A percentile compares a stretch with the other conserved stretches of the same genome.
Evolutionary conservation across 331 rosid species (phyloP).

Genomic region (Malus hybrid): DNA sequence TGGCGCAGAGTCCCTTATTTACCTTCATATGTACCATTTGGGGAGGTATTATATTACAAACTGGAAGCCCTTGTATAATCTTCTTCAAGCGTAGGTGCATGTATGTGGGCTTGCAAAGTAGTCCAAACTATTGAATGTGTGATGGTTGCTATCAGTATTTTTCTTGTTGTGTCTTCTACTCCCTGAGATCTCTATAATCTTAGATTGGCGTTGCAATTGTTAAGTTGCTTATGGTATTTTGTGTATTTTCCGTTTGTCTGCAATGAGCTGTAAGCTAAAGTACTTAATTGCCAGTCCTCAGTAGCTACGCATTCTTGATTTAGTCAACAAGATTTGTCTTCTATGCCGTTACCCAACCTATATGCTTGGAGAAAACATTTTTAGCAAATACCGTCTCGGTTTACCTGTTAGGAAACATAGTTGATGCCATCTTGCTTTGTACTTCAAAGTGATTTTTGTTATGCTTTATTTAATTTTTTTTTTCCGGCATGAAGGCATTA

Average conservation of each 20-base stretch:
- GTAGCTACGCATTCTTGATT: no score
- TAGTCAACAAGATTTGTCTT: neutral
- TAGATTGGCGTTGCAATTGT: neutral
- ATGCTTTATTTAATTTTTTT: neutral
- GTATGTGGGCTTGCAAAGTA: neutral
- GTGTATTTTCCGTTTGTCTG: neutral
- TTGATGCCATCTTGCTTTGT: neutral
- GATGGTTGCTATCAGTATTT: neutral
- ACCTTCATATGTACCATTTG: constrained; percentile 97
- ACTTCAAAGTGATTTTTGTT: neutral
- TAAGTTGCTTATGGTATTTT: neutral
- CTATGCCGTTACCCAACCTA: neutral
- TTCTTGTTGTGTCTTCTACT: neutral
- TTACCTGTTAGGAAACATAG: neutral
- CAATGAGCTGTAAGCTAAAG: neutral
- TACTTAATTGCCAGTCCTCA: neutral
- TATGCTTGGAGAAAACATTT: neutral
- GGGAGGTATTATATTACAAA: constrained; percentile 51
- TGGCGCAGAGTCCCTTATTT: constrained; percentile 89
- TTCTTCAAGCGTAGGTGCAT: neutral
- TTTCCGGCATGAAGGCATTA: neutral
- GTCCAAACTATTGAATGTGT: neutral
- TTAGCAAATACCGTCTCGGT: neutral
- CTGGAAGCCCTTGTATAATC: neutral
- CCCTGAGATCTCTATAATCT: neutral